phyloP scores from a whole-genome alignment of 140 eudicot species.

The Flaveria floridana region DNA sequence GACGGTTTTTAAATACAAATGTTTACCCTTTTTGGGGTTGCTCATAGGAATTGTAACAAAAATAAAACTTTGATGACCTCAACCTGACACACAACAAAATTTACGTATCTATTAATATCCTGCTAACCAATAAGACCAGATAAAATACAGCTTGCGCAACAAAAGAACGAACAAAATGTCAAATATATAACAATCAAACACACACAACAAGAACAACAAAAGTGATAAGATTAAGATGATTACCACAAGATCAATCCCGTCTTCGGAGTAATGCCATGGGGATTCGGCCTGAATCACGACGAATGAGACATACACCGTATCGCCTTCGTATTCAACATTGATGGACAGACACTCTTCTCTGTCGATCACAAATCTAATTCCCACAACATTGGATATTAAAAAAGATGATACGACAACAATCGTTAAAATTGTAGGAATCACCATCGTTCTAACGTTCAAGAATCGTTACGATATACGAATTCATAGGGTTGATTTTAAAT shows the following conservation, averaged over 20 bases:
- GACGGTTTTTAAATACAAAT: neutral
- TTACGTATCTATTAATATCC: too few relatives aligned
- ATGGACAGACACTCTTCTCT: conserved; percentile 78
- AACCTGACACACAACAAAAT: too few relatives aligned
- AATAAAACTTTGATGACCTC: neutral
- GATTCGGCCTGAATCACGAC: conserved; percentile 78
- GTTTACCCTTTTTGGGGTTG: too few relatives aligned
- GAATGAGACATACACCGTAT: conserved; percentile 67
- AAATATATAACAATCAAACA: neutral
- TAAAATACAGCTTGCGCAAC: neutral
- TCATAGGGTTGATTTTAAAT: neutral
- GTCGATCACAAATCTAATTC: conserved; percentile 78
- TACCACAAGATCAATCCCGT: conserved; percentile 88
- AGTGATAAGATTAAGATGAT: neutral
- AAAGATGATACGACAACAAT: conserved; percentile 26
- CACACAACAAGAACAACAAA: neutral
- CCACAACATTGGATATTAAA: conserved; percentile 37
- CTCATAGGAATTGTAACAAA: neutral
- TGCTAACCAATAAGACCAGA: too few relatives aligned
- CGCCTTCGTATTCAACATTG: conserved; percentile 66
- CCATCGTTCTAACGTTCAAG: neutral
- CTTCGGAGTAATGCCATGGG: conserved; percentile 53
- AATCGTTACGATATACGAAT: neutral
- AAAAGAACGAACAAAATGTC: neutral
- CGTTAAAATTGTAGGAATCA: conserved; percentile 16